Evolutionary conservation across 2,329 filamentous ascomycete species (phyloP).

Genomic region (Monilinia laxa): DNA sequence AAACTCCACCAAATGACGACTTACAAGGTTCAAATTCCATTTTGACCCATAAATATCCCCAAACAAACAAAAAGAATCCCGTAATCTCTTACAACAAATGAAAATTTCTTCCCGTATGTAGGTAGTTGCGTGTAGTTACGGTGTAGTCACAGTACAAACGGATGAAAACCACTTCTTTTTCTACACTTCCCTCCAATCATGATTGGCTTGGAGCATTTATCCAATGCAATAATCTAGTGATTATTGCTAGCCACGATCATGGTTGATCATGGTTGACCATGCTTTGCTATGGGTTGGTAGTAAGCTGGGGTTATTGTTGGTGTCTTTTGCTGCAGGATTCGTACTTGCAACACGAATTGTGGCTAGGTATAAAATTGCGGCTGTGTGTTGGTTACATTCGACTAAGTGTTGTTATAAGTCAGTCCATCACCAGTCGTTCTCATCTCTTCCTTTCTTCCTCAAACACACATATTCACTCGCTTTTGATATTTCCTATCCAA

Average conservation of each 20-base stretch:
- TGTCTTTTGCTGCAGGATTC: slow-evolving; percentile 14
- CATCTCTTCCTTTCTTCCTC: not conserved
- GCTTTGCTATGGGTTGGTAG: not conserved
- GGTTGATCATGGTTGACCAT: too few species aligned
- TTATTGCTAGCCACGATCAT: not conserved
- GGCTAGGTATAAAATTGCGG: slow-evolving; percentile 20
- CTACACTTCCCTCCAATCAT: not conserved
- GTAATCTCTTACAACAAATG: slow-evolving; percentile 9
- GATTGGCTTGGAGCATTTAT: not conserved
- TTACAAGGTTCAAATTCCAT: slow-evolving; percentile 6
- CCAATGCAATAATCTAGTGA: not conserved
- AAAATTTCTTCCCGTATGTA: not conserved
- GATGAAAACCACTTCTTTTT: not conserved
- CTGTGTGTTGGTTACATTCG: slow-evolving; percentile 20
- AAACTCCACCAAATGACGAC: slow-evolving; percentile 8
- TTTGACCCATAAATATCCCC: not conserved
- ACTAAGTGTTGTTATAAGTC: slow-evolving; percentile 12
- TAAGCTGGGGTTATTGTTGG: slow-evolving; percentile 5
- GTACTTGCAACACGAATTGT: slow-evolving; percentile 18
- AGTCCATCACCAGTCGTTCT: slow-evolving; percentile 12
- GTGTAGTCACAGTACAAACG: not conserved
- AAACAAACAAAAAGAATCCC: slow-evolving; percentile 1
- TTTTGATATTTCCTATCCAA: not conserved
- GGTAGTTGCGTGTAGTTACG: not conserved
- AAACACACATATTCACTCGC: slow-evolving; percentile 18